These are phyloP conservation scores for Melampsora americana DNA, from an alignment of 1,284 basidiomycete genomes.

Conservation along the genomic window DNA sequence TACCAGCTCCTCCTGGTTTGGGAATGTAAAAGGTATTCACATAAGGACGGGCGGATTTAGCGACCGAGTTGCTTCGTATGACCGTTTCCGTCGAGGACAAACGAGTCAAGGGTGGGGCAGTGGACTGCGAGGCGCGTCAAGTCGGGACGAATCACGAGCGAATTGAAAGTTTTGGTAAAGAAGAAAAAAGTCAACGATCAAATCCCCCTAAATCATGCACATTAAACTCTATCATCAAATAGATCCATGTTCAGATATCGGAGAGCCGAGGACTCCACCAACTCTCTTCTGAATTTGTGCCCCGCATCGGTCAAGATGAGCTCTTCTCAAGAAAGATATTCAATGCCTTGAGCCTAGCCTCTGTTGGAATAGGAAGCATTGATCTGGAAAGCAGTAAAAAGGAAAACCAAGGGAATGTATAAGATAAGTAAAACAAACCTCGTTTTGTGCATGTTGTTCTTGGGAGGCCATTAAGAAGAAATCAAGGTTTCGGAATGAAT, in stretches of 20 bases:
- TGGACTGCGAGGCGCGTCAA: neutral
- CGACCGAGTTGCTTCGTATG: neutral
- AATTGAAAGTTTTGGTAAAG: neutral
- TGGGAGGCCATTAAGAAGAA: neutral
- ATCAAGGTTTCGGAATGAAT: neutral
- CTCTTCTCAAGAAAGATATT: too few relatives aligned
- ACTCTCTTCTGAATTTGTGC: neutral
- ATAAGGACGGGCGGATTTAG: neutral
- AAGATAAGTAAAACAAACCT: neutral
- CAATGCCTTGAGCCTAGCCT: too few relatives aligned
- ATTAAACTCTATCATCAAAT: neutral
- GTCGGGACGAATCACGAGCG: neutral
- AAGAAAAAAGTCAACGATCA: neutral
- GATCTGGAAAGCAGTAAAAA: too few relatives aligned
- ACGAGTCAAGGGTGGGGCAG: neutral
- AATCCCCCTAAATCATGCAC: too few relatives aligned
- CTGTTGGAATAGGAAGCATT: too few relatives aligned
- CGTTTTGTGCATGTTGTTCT: neutral
- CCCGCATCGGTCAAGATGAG: neutral
- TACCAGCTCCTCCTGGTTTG: conserved; percentile 6
- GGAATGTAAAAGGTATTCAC: neutral
- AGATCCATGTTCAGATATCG: neutral
- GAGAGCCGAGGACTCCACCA: neutral
- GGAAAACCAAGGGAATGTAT: neutral
- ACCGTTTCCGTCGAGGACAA: conserved; percentile 4